Conservation (phyloP, 2,329 filamentous ascomycete genomes). For the Mariannaea sp. region DNA sequence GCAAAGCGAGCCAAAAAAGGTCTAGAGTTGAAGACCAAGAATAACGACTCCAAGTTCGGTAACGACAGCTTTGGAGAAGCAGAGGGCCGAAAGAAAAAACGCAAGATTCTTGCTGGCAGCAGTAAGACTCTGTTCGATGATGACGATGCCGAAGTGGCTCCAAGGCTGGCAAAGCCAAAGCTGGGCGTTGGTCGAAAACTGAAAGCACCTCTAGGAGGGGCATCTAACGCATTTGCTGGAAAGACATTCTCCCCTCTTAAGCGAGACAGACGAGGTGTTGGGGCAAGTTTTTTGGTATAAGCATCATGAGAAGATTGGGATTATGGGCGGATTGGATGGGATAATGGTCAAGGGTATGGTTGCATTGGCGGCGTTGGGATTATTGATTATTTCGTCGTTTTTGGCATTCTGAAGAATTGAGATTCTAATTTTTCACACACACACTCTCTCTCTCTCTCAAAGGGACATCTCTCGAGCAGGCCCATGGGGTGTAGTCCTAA, state of each 20-base stretch:
- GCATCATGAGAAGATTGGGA: background rate
- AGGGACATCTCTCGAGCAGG: no score
- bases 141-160: slow-evolving; percentile 56
- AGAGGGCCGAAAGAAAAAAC: slow-evolving; percentile 68
- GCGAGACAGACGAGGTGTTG: slow-evolving; percentile 66
- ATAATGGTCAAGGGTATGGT: background rate
- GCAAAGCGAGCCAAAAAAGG: slow-evolving; percentile 18
- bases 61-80: slow-evolving; percentile 34
- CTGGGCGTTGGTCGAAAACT: slow-evolving; percentile 36
- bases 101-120: slow-evolving; percentile 68
- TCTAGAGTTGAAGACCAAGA: slow-evolving; percentile 23
- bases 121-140: slow-evolving; percentile 74
- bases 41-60: slow-evolving; percentile 15
- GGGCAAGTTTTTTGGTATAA: slow-evolving; percentile 63
- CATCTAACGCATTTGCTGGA: slow-evolving; percentile 55
- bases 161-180: slow-evolving; percentile 42
- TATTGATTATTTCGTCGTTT: background rate
- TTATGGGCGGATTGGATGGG: background rate
- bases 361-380: slow-evolving; percentile 30
- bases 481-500: no score
- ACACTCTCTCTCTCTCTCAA: background rate
- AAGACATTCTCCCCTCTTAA: slow-evolving; percentile 73
- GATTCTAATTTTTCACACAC: no score
- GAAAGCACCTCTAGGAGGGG: slow-evolving; percentile 47
- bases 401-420: no score